A percentile compares a stretch with the other conserved stretches of the same genome.
Conservation (phyloP, 768 basidiomycete genomes). For the Hericium erinaceus region DNA sequence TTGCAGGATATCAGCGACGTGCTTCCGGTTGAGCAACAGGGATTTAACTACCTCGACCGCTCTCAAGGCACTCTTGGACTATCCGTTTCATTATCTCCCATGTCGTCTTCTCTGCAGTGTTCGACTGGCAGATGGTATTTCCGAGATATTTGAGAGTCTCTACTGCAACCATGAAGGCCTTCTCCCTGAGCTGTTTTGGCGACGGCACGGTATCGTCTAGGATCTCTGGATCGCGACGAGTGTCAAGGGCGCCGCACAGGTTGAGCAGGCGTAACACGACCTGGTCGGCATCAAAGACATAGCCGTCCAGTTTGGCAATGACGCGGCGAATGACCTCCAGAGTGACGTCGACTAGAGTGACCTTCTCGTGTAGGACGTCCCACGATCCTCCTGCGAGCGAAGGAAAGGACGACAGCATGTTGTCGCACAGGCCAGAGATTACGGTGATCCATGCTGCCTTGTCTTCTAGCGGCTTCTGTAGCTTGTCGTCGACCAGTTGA, state of each 20-base stretch:
- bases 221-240: conserved; percentile 45
- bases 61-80: conserved; percentile 28
- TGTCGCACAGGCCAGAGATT: conserved; percentile 35
- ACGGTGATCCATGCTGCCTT: conserved; percentile 38
- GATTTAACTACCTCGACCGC: conserved; percentile 30
- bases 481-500: conserved; percentile 10
- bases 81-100: conserved; percentile 32
- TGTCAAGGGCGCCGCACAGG: conserved; percentile 46
- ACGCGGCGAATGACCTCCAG: conserved; percentile 46
- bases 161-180: conserved; percentile 33
- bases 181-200: conserved; percentile 41
- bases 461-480: conserved; percentile 21
- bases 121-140: conserved; percentile 21
- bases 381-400: conserved; percentile 40
- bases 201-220: conserved; percentile 29
- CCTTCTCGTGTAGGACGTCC: conserved; percentile 47
- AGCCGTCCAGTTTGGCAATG: conserved; percentile 35
- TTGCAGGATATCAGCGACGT: not conserved
- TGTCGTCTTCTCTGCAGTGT: conserved; percentile 24
- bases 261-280: conserved; percentile 41
- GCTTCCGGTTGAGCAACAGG: conserved; percentile 10
- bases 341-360: conserved; percentile 42
- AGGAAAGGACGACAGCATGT: conserved; percentile 47
- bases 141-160: conserved; percentile 42
- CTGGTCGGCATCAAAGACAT: conserved; percentile 37